Evolutionary conservation across 345 rosid species (phyloP).

Genomic region (Sapria himalayana): DNA sequence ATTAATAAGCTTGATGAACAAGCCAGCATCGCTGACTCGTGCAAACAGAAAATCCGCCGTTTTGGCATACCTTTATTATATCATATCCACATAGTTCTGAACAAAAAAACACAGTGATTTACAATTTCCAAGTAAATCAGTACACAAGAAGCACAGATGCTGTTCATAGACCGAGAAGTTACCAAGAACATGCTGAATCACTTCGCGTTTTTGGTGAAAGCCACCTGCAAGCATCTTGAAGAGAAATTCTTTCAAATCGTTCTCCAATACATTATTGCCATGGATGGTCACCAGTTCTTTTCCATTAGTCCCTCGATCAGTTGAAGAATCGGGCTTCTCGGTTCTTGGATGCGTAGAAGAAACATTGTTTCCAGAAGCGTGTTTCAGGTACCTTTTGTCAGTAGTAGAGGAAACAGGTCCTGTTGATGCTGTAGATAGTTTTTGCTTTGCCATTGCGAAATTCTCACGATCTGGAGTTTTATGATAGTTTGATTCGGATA

Average conservation of each 20-base stretch:
- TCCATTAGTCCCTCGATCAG: too few species aligned
- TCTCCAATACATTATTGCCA: slow-evolving; percentile 12
- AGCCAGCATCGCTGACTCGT: background rate
- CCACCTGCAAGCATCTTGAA: slow-evolving; percentile 33
- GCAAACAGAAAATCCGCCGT: too few species aligned
- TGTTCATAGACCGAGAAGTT: slow-evolving; percentile 6
- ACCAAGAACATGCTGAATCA: slow-evolving; percentile 24
- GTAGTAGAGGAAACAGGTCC: slow-evolving; percentile 28
- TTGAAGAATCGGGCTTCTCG: too few species aligned
- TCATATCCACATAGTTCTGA: slow-evolving; percentile 36
- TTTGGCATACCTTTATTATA: slow-evolving; percentile 30
- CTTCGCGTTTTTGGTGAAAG: slow-evolving; percentile 18
- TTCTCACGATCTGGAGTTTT: slow-evolving; percentile 12
- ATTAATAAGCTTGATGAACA: too few species aligned
- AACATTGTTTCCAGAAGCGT: slow-evolving; percentile 12
- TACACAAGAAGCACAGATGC: too few species aligned
- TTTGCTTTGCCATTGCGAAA: slow-evolving; percentile 15
- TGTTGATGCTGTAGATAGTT: slow-evolving; percentile 21
- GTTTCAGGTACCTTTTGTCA: slow-evolving; percentile 22
- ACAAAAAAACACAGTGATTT: too few species aligned
- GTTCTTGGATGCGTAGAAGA: slow-evolving; percentile 13
- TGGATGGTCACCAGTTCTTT: too few species aligned
- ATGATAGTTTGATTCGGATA: slow-evolving; percentile 9
- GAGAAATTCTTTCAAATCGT: slow-evolving; percentile 27
- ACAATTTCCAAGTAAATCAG: too few species aligned